These are phyloP conservation scores for Fusarium multiceps DNA, from an alignment of 2,329 filamentous ascomycete genomes.

Conservation along the genomic window DNA sequence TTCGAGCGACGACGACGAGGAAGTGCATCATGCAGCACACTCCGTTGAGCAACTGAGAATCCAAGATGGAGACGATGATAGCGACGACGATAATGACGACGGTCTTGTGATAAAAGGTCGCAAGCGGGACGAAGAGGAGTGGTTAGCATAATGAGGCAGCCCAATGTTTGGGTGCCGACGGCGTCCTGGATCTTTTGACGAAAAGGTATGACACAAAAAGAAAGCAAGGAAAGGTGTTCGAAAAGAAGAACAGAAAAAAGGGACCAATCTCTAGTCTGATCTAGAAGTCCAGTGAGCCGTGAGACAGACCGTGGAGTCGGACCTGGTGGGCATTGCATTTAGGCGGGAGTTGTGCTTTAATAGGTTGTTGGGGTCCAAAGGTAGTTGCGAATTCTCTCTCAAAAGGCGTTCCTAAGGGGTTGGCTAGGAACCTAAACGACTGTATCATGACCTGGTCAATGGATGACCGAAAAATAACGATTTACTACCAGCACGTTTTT, in stretches of 20 bases:
- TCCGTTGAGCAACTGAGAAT: slow-evolving; percentile 55
- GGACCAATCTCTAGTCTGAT: slow-evolving; percentile 9
- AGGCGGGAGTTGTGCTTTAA: slow-evolving; percentile 44
- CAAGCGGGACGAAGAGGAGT: slow-evolving; percentile 69
- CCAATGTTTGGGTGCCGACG: background rate
- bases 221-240: slow-evolving; percentile 21
- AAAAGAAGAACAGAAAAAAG: slow-evolving; percentile 32
- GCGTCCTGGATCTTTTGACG: slow-evolving; percentile 8
- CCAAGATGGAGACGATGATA: slow-evolving; percentile 56
- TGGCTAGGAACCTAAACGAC: slow-evolving; percentile 41
- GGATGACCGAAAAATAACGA: slow-evolving; percentile 38
- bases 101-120: slow-evolving; percentile 67
- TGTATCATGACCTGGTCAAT: slow-evolving; percentile 35
- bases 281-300: slow-evolving; percentile 16
- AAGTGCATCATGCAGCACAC: slow-evolving; percentile 50
- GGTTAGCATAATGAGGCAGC: slow-evolving; percentile 60
- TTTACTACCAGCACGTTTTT: slow-evolving; percentile 15
- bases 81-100: slow-evolving; percentile 67
- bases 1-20: slow-evolving; percentile 55
- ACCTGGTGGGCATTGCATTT: slow-evolving; percentile 45
- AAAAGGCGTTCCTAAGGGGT: slow-evolving; percentile 42
- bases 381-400: slow-evolving; percentile 23
- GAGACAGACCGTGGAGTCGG: slow-evolving; percentile 31
- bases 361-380: slow-evolving; percentile 1
- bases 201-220: slow-evolving; percentile 28